Base-by-base conservation (phyloP, 2,329 filamentous ascomycete genomes). In the Ceratocystis ficicola region DNA sequence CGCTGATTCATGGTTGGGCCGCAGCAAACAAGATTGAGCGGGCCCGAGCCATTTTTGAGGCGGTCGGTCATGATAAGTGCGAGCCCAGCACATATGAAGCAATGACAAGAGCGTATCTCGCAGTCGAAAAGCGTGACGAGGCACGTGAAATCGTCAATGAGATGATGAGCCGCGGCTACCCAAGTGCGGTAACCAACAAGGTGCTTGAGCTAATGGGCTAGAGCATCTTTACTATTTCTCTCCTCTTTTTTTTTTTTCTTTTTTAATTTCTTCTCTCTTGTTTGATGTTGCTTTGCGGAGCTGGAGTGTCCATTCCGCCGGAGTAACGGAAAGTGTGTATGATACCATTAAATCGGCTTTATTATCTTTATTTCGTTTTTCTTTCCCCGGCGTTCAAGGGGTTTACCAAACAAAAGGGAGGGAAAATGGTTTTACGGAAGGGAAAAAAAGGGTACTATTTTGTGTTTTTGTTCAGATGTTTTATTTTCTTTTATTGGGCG, bases 11-110 rank as follows among this genome's bases (percentile, higher is more conserved):
- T 73, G 94, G 94, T 69, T 99, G 94, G 93, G 90, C 93, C 25
- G 83, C 87, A 15, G 88, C 89, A 74, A 87, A 88, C 76, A 83
- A 95, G 69, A 88, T 97, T 57, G 76, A 78, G 68, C 92, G 90
- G 75, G 89, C 91, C 20, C 85, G 86, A 72, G 78, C 82, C 28
- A 86, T 96, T 68, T 99, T 95, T 73, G 82, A 88, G 67, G 81
- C 83, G n/a, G 86, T 99, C 2, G 83, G 86, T 7, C 82, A 84
- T 32, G 83, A 86, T 65, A 91, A 87, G 77, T 86, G 94, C 66
- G 94, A 99, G 78, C 94, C 94, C 2, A 96, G 91, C 79, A 99
- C 94, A 3, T 99, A 99, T 75, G 94, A 99, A 77, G 92, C 93
- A 50, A 99, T 99, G 94, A 96, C 92, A 4, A 84, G 94, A 59